Conservation (phyloP, 1,284 basidiomycete genomes). For the Ganoderma leucocontextum region DNA sequence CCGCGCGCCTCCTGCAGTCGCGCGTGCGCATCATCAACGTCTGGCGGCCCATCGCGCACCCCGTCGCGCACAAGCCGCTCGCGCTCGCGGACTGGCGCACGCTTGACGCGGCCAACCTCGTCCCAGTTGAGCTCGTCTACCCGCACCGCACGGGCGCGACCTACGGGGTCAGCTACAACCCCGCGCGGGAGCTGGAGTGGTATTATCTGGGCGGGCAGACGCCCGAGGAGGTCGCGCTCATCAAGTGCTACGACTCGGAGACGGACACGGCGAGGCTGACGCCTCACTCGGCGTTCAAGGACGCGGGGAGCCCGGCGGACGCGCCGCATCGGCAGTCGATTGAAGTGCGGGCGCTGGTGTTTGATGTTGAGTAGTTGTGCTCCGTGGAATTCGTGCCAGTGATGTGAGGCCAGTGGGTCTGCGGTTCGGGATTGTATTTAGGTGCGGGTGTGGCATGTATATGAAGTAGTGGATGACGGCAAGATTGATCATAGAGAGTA, state of each 20-base stretch:
- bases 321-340: conserved; percentile 53
- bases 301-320: conserved; percentile 47
- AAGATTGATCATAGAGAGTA: no score
- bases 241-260: conserved; percentile 58
- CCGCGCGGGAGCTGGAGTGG: conserved; percentile 48
- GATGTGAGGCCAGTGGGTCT: no score
- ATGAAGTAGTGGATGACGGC: no score
- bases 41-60: conserved; percentile 58
- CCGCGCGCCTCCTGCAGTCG: conserved; percentile 52
- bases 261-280: conserved; percentile 50
- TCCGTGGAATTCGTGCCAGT: no score
- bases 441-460: no score
- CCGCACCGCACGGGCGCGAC: conserved; percentile 46
- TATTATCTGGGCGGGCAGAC: conserved; percentile 56
- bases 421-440: no score
- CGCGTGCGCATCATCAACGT: conserved; percentile 67
- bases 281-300: conserved; percentile 56
- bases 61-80: conserved; percentile 57
- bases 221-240: conserved; percentile 55
- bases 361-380: conserved; percentile 39
- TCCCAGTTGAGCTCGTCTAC: conserved; percentile 45
- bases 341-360: conserved; percentile 51
- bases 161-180: conserved; percentile 48
- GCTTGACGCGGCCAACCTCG: conserved; percentile 47
- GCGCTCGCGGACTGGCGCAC: conserved; percentile 55